Conservation (phyloP, 441 rosid species). For the Eruca vesicaria region DNA sequence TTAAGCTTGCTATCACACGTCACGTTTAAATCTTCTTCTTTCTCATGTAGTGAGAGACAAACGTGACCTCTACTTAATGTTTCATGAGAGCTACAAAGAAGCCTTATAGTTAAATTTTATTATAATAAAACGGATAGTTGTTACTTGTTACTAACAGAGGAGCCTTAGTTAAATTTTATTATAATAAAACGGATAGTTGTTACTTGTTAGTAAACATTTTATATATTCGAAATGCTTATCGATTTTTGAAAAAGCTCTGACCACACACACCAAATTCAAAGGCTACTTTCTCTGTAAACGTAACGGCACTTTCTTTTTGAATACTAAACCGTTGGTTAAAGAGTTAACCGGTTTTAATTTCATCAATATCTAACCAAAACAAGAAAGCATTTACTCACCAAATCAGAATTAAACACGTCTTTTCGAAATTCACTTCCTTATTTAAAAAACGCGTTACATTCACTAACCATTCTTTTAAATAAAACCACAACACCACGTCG, state of each 20-base stretch:
- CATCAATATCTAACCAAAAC: neutral
- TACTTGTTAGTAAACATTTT: neutral
- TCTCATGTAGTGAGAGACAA: neutral
- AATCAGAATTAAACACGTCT: neutral
- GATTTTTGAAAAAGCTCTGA: constrained; percentile 17
- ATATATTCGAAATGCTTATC: constrained; percentile 13
- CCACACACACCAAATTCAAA: constrained; percentile 22
- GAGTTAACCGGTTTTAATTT: neutral
- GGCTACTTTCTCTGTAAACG: neutral
- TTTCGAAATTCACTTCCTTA: constrained; percentile 12
- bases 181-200: too few species aligned
- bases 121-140: too few species aligned
- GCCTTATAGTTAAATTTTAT: neutral
- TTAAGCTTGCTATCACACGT: too few species aligned
- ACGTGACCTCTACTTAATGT: neutral
- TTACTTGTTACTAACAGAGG: neutral
- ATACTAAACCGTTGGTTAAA: constrained; percentile 5
- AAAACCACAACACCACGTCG: neutral
- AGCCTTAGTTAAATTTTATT: too few species aligned
- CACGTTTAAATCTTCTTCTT: neutral
- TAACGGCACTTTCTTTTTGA: constrained; percentile 27
- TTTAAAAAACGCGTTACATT: constrained; percentile 4
- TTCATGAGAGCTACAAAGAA: neutral
- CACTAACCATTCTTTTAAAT: neutral
- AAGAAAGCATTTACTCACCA: neutral